These are phyloP conservation scores for Rhodotorula kratochvilovae DNA, from an alignment of 768 basidiomycete species.

Conservation along the genomic window DNA sequence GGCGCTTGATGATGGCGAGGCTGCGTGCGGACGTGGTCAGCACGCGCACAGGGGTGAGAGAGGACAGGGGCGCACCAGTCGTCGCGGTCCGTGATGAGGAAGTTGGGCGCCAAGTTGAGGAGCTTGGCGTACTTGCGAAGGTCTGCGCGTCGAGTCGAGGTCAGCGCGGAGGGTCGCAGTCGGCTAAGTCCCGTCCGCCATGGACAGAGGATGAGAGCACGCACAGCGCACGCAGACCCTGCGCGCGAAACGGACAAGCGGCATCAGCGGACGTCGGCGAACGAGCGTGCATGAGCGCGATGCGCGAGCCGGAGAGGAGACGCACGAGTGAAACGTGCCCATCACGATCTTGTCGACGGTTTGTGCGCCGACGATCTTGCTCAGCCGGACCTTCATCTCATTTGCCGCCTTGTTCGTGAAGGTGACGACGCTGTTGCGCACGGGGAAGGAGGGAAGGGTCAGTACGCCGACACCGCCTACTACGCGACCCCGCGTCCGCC, in stretches of 20 bases:
- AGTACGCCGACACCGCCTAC: too few relatives aligned
- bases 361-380: slow-evolving; percentile 62
- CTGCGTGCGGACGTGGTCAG: neutral
- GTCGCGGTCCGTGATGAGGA: slow-evolving; percentile 74
- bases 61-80: slow-evolving; percentile 19
- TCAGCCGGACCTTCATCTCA: slow-evolving; percentile 72
- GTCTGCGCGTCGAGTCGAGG: slow-evolving; percentile 45
- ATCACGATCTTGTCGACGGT: slow-evolving; percentile 55
- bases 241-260: neutral
- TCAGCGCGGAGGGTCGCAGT: too few relatives aligned
- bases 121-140: slow-evolving; percentile 61
- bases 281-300: neutral
- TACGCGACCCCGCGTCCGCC: too few relatives aligned
- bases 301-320: too few relatives aligned
- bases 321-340: slow-evolving; percentile 46
- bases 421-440: slow-evolving; percentile 55
- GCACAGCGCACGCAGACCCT: slow-evolving; percentile 33
- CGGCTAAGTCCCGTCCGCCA: neutral
- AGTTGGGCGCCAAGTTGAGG: slow-evolving; percentile 65
- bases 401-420: slow-evolving; percentile 72
- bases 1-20: slow-evolving; percentile 36
- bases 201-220: neutral
- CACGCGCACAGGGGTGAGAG: neutral
- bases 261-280: neutral
- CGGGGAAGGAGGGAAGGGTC: too few relatives aligned